Base-by-base conservation (phyloP, 176 grass and related monocot species). In the Triticum turgidum region DNA sequence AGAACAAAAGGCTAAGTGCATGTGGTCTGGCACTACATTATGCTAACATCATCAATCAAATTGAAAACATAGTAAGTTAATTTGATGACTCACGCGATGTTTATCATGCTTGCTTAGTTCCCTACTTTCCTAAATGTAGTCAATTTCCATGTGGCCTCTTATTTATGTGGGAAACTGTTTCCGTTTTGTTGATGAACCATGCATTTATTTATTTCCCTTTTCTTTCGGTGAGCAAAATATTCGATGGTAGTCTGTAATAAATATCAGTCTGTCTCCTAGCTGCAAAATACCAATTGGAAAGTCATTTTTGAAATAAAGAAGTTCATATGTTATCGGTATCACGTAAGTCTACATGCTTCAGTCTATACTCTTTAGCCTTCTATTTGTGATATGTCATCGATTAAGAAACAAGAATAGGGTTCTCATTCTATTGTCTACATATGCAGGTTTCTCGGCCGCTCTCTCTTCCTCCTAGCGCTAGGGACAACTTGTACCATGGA, bases 41-140 rank as follows among this genome's bases (percentile, higher is more conserved):
- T 86, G 97, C 97, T 65, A 98, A 98, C 77, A 91, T 98, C 51
- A 92, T 98, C 80, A 98, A 96, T 39, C 97, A 98, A 77, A 98
- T 98, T 87, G 92, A 98, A 80, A 98, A 92, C 33, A 96, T 98
- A 80, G 96, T 98, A 94, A 98, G 96, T 92, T 84, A 69, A 73
- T 86, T 62, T 82, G 64, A 74, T 0, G 29, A 62, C 12, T 37
- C 38, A 86, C 41, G 15, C 35, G 3, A 47, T 80, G 2, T 76
- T 75, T 76, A 10, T 69, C 49, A 1, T 75, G 8, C 42, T 4
- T 78, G 20, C 20, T 73, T 24, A 21, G 49, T 83, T 5, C 61
- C 15, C 7, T 0, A 5, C 6, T 83, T 79, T 82, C 44, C 18
- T 67, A 44, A 34, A 33, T 9, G 45, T 10, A 20, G 9, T 39